These are phyloP conservation scores for Fusarium begoniae DNA, from an alignment of 2,329 filamentous ascomycete species.

Conservation along the genomic window DNA sequence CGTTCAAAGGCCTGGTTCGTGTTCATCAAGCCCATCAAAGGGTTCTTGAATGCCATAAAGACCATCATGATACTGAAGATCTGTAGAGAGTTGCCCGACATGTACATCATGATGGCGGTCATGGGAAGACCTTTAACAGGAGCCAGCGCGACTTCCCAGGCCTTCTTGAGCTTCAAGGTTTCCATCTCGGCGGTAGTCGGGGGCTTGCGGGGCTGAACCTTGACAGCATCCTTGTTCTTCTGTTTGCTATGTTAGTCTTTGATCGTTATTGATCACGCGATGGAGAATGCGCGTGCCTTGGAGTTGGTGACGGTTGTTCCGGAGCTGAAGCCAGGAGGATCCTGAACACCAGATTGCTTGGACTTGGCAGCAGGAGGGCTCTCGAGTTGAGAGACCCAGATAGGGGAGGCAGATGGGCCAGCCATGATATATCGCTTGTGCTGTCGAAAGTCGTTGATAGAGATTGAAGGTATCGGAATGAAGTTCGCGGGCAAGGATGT, in stretches of 20 bases:
- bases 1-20: conserved; percentile 90
- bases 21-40: conserved; percentile 81
- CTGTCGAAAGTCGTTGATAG: neutral
- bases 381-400: conserved; percentile 86
- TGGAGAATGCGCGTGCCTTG: conserved; percentile 58
- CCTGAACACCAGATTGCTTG: conserved; percentile 75
- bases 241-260: conserved; percentile 36
- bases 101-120: conserved; percentile 99
- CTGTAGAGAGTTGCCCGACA: conserved; percentile 97
- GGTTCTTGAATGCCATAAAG: conserved; percentile 98
- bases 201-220: conserved; percentile 66
- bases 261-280: neutral
- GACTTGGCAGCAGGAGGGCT: conserved; percentile 72
- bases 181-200: conserved; percentile 89
- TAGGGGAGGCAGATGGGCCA: conserved; percentile 59
- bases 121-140: conserved; percentile 95
- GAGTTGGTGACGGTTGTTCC: conserved; percentile 57
- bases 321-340: conserved; percentile 85
- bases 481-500: conserved; percentile 13
- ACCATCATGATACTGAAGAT: conserved; percentile 99
- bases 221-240: conserved; percentile 63
- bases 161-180: conserved; percentile 96
- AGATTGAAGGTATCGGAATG: neutral
- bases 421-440: conserved; percentile 26
- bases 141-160: conserved; percentile 95